These are phyloP conservation scores for Coemansia sp. DNA, from an alignment of 192 early-diverging fungal genomes.

Conservation along the genomic window DNA sequence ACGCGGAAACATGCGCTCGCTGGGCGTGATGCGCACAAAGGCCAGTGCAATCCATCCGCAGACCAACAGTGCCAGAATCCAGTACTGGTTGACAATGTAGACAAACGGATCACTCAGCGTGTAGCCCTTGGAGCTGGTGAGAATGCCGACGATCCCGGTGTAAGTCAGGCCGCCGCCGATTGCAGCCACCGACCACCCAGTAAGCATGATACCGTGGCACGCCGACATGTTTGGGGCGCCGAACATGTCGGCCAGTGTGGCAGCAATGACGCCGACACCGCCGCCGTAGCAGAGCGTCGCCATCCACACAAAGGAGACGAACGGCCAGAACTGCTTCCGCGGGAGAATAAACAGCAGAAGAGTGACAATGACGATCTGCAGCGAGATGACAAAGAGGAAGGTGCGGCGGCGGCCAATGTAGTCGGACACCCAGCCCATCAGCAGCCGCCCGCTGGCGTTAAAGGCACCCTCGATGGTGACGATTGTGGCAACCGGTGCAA, in stretches of 20 bases:
- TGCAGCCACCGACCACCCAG: slow-evolving; percentile 75
- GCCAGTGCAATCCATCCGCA: slow-evolving; percentile 61
- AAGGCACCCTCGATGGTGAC: slow-evolving; percentile 65
- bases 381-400: slow-evolving; percentile 61
- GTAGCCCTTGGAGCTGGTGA: slow-evolving; percentile 41
- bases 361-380: slow-evolving; percentile 64
- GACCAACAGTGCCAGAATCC: slow-evolving; percentile 65
- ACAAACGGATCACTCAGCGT: slow-evolving; percentile 57
- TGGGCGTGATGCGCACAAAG: slow-evolving; percentile 62
- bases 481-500: slow-evolving; percentile 42
- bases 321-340: slow-evolving; percentile 58
- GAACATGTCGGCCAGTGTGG: slow-evolving; percentile 77
- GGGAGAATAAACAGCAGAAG: slow-evolving; percentile 61
- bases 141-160: slow-evolving; percentile 60
- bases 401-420: slow-evolving; percentile 65
- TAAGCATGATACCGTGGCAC: slow-evolving; percentile 74
- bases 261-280: slow-evolving; percentile 75
- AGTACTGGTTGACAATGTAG: slow-evolving; percentile 66
- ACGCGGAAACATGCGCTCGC: slow-evolving; percentile 67
- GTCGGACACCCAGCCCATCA: slow-evolving; percentile 63
- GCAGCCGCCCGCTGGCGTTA: slow-evolving; percentile 60
- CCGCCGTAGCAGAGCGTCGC: slow-evolving; percentile 73
- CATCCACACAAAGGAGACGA: slow-evolving; percentile 63
- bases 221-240: slow-evolving; percentile 75
- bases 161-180: slow-evolving; percentile 73